Conservation (phyloP, 2,329 filamentous ascomycete genomes). For the Cadophora gregata region DNA sequence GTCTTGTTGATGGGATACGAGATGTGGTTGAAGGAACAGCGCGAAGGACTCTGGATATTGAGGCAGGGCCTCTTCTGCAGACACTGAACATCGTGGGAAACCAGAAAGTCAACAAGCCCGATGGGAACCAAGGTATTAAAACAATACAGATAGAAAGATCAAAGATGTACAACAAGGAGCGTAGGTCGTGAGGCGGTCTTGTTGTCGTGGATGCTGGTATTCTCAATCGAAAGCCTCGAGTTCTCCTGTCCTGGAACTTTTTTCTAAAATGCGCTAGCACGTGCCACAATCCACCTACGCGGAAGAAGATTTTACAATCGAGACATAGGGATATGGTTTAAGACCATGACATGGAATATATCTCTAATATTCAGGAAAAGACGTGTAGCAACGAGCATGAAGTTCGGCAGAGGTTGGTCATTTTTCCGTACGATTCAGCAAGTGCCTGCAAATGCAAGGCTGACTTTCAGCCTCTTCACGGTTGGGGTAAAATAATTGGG, state of each 20-base stretch:
- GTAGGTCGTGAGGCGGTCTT: slow-evolving; percentile 22
- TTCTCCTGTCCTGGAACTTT: slow-evolving; percentile 22
- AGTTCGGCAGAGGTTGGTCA: too few species aligned
- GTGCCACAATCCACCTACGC: slow-evolving; percentile 1
- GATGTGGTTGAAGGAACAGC: slow-evolving; percentile 33
- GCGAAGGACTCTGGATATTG: slow-evolving; percentile 40
- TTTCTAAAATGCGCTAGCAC: slow-evolving; percentile 25
- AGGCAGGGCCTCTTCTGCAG: slow-evolving; percentile 45
- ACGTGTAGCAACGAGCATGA: not conserved
- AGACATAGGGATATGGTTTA: not conserved
- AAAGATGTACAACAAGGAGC: slow-evolving; percentile 28
- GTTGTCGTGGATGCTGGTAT: slow-evolving; percentile 8
- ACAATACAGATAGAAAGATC: slow-evolving; percentile 23
- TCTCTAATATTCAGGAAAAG: too few species aligned
- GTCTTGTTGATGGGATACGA: slow-evolving; percentile 38
- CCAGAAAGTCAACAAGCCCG: slow-evolving; percentile 20
- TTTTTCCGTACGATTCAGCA: too few species aligned
- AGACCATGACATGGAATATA: too few species aligned
- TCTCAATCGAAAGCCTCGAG: not conserved
- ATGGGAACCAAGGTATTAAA: slow-evolving; percentile 26
- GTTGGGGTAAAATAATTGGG: too few species aligned
- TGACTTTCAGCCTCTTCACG: not conserved
- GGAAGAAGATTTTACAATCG: not conserved
- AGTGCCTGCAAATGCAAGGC: not conserved
- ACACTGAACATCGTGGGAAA: slow-evolving; percentile 41